These are phyloP conservation scores for Platanthera zijinensis DNA, from an alignment of 106 monocot genomes.

Conservation along the genomic window DNA sequence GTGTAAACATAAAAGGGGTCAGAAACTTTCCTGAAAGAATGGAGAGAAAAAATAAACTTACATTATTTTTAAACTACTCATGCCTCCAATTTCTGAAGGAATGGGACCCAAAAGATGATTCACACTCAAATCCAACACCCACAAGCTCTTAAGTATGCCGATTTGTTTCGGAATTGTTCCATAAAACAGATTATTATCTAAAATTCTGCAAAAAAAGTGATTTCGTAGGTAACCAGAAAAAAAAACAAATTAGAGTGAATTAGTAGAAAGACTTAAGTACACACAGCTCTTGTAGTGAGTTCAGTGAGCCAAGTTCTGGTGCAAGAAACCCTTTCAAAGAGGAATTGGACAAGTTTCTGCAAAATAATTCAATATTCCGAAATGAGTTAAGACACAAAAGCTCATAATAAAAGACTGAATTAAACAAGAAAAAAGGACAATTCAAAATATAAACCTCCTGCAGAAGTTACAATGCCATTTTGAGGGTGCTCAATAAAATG, in stretches of 20 bases:
- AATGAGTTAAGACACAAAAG: background rate
- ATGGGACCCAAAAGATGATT: slow-evolving; percentile 46
- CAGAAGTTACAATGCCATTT: no score
- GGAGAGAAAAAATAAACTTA: slow-evolving; percentile 22
- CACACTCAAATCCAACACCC: slow-evolving; percentile 36
- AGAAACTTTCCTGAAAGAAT: background rate
- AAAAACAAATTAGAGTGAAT: background rate
- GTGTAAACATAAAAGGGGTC: background rate
- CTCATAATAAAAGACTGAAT: background rate
- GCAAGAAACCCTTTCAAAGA: slow-evolving; percentile 77
- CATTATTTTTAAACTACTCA: slow-evolving; percentile 56
- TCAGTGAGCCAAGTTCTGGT: slow-evolving; percentile 49
- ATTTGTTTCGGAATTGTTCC: slow-evolving; percentile 79
- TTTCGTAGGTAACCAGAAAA: background rate
- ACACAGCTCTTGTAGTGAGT: slow-evolving; percentile 68
- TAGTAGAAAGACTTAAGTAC: slow-evolving; percentile 1
- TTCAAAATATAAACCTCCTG: no score
- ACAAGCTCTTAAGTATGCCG: slow-evolving; percentile 39
- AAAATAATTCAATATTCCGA: slow-evolving; percentile 8
- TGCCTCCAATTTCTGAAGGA: slow-evolving; percentile 42
- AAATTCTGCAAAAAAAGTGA: slow-evolving; percentile 32
- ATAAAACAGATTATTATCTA: slow-evolving; percentile 44
- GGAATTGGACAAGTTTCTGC: slow-evolving; percentile 70
- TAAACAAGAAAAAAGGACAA: background rate
- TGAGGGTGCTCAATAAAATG: no score